Base-by-base conservation (phyloP, 805 yeast genomes). In the Alloascoidea hylecoeti region DNA sequence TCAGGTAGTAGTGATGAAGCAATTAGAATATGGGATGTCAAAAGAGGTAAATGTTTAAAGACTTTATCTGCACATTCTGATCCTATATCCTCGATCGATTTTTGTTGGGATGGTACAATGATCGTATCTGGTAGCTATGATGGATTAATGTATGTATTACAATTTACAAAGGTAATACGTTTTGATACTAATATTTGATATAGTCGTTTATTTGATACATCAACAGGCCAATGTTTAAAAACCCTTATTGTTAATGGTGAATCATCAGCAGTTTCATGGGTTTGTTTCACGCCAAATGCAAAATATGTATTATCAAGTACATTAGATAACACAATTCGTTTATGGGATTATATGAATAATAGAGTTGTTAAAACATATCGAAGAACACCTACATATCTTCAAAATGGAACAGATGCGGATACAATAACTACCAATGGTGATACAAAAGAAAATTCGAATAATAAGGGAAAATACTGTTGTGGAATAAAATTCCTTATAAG, bases 1-100 rank as follows among this genome's bases (percentile, higher is more conserved):
- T 72, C 88, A 34, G 94, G 95, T 0, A 75, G 94, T 1, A 73
- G 92, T 37, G 98, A 89, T 56, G 97, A 89, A 52, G 84, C 89
- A 38, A 77, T 92, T 13, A 70, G 88, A 38, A 68, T 89, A 2
- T 89, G 98, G 98, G 96, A 89, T 55, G 70, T 79, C 2, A 61
- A 64, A 19, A 62, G 72, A 15, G 94, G 94, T 1, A 67, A 67
- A 32, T 70, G 82, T 40, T 58, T 85, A 47, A 76, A 80, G 50
- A 83, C 94, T 0, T 60, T 89, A 37, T 80, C 94, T 32, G 96
- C 97, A 0, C 98, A 89, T 57, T 74, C 94, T 0, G 96, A 85
- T 47, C 94, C 96, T 0, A 81, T 92, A 2, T 74, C 83, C 16
- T 68, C 83, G 0, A 62, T 88, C 1, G 78, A 84, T 48, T 58